Conservation (phyloP, 2,329 filamentous ascomycete species). For the Periglandula ipomoeae region DNA sequence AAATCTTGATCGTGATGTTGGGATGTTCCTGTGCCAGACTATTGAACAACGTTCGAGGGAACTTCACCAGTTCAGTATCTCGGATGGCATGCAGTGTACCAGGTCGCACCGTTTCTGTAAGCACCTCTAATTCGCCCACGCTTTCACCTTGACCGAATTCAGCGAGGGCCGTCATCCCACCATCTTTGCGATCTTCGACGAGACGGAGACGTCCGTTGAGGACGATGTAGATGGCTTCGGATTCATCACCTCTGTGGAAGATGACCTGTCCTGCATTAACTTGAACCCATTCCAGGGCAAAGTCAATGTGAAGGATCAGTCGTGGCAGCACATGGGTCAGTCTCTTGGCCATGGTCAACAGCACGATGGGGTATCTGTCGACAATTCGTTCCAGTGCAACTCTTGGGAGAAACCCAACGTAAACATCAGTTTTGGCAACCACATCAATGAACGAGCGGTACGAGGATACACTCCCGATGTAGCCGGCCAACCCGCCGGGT, state of each 20-base stretch:
- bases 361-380: slow-evolving; percentile 81
- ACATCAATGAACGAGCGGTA: slow-evolving; percentile 96
- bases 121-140: slow-evolving; percentile 90
- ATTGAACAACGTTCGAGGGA: slow-evolving; percentile 93
- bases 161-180: slow-evolving; percentile 74
- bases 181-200: slow-evolving; percentile 72
- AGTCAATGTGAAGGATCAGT: slow-evolving; percentile 92
- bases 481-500: slow-evolving; percentile 87
- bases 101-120: slow-evolving; percentile 87
- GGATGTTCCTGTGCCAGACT: slow-evolving; percentile 95
- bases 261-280: slow-evolving; percentile 92
- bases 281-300: slow-evolving; percentile 96
- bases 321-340: slow-evolving; percentile 82
- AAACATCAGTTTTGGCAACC: slow-evolving; percentile 94
- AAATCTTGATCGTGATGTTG: slow-evolving; percentile 97
- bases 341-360: slow-evolving; percentile 93
- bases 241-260: slow-evolving; percentile 88
- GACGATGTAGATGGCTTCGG: slow-evolving; percentile 96
- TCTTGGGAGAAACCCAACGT: slow-evolving; percentile 87
- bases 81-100: slow-evolving; percentile 92
- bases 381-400: slow-evolving; percentile 83
- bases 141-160: slow-evolving; percentile 97
- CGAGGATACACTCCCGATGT: slow-evolving; percentile 87
- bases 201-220: slow-evolving; percentile 84
- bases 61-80: slow-evolving; percentile 92